phyloP scores from a whole-genome alignment of 164 flowering plant species.

The Sextonia rubra region DNA sequence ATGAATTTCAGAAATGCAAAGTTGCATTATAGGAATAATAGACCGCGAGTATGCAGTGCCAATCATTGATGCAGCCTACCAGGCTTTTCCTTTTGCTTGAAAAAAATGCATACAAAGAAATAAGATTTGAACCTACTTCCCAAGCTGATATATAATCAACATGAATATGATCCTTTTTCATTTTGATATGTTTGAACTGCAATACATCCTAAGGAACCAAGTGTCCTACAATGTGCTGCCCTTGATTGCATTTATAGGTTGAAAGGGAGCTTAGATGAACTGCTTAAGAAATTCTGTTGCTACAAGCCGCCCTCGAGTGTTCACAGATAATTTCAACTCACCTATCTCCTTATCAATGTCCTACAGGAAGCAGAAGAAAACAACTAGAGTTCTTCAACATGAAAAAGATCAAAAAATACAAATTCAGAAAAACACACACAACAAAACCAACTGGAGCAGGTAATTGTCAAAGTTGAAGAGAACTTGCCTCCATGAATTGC shows the following conservation, averaged over 20 bases:
- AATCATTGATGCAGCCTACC: too few species aligned
- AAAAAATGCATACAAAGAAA: not conserved
- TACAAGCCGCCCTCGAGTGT: constrained; percentile 91
- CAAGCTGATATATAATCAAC: not conserved
- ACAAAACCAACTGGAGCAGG: not conserved
- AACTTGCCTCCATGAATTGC: constrained; percentile 91
- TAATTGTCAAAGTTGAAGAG: not conserved
- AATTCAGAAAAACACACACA: not conserved
- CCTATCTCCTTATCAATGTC: constrained; percentile 97
- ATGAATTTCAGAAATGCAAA: too few species aligned
- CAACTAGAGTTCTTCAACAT: not conserved
- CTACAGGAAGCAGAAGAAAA: constrained; percentile 35
- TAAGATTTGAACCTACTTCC: not conserved
- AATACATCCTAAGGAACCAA: not conserved
- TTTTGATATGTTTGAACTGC: not conserved
- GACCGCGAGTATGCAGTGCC: too few species aligned
- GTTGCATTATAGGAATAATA: too few species aligned
- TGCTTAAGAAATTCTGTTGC: constrained; percentile 94
- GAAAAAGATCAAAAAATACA: not conserved
- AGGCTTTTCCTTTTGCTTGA: too few species aligned
- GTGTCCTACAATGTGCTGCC: not conserved
- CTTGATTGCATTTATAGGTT: not conserved
- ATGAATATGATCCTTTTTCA: not conserved
- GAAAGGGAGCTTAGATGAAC: constrained; percentile 34
- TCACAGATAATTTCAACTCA: constrained; percentile 87